Conservation (phyloP, 805 yeast genomes). For the Candida ipomoeae region DNA sequence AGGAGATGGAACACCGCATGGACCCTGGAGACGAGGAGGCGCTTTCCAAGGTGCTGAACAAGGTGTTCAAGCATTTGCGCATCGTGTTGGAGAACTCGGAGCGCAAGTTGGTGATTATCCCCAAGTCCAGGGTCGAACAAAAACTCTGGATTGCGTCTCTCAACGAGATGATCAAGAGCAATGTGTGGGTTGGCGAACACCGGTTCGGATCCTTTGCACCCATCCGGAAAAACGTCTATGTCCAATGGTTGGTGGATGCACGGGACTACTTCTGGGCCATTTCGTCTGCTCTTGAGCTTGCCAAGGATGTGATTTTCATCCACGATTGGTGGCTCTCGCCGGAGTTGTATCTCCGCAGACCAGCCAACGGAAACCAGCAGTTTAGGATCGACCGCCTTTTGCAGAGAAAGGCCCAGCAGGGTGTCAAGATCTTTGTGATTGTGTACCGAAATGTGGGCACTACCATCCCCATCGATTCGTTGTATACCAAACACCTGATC, state of each 20-base stretch:
- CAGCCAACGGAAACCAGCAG: slow-evolving; percentile 91
- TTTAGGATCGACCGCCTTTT: slow-evolving; percentile 87
- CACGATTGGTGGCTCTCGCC: slow-evolving; percentile 99
- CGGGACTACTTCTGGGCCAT: slow-evolving; percentile 97
- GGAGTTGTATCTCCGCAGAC: slow-evolving; percentile 86
- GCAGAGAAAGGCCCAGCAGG: slow-evolving; percentile 87
- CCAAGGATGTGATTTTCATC: slow-evolving; percentile 86
- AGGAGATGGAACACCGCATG: slow-evolving; percentile 27
- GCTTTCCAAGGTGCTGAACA: slow-evolving; percentile 27
- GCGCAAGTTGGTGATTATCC: slow-evolving; percentile 68
- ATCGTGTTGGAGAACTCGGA: slow-evolving; percentile 69
- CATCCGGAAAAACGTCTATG: slow-evolving; percentile 74
- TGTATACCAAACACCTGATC: slow-evolving; percentile 91
- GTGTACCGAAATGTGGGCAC: slow-evolving; percentile 91
- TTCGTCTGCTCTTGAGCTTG: slow-evolving; percentile 87
- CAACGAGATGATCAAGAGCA: slow-evolving; percentile 57
- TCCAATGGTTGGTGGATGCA: slow-evolving; percentile 96
- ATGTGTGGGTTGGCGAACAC: slow-evolving; percentile 69
- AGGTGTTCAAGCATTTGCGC: slow-evolving; percentile 50
- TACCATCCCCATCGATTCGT: slow-evolving; percentile 89
- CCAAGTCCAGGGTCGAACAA: slow-evolving; percentile 61
- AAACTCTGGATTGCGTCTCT: slow-evolving; percentile 75
- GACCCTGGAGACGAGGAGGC: slow-evolving; percentile 18
- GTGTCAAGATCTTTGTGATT: slow-evolving; percentile 89
- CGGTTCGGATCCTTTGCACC: slow-evolving; percentile 94